Percentiles rank a stretch among this genome's conserved stretches.
These are phyloP conservation scores for Leccinum huronense DNA, from an alignment of 1,284 basidiomycete species.

Conservation along the genomic window DNA sequence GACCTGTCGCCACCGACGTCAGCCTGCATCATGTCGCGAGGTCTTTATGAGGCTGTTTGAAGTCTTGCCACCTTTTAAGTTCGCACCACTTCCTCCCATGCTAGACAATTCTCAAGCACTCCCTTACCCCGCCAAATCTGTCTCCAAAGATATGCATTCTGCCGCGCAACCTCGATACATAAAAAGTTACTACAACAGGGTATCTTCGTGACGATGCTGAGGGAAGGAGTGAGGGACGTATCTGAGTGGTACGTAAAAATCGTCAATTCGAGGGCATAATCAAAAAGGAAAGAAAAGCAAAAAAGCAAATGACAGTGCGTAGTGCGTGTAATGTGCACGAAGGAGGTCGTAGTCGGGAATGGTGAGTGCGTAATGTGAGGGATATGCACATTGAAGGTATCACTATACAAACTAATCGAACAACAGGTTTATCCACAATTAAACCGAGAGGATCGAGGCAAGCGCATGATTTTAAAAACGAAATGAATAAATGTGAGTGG, in stretches of 20 bases:
- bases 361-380: constrained; percentile 21
- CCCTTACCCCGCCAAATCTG: background rate
- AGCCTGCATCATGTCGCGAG: background rate
- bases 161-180: constrained; percentile 38
- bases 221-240: constrained; percentile 11
- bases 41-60: background rate
- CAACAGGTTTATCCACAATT: constrained; percentile 37
- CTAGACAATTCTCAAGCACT: background rate
- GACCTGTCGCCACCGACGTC: background rate
- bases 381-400: constrained; percentile 34
- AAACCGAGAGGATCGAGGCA: constrained; percentile 25
- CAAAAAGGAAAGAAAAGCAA: constrained; percentile 21
- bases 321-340: constrained; percentile 15
- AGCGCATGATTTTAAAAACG: constrained; percentile 19
- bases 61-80: no score
- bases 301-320: constrained; percentile 21
- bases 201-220: constrained; percentile 36
- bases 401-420: constrained; percentile 36
- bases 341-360: constrained; percentile 12
- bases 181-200: constrained; percentile 37
- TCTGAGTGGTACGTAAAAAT: constrained; percentile 30
- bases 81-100: no score
- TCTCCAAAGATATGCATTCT: constrained; percentile 38
- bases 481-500: constrained; percentile 20
- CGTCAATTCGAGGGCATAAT: constrained; percentile 28